Evolutionary conservation across 352 stramenopile species (phyloP), one percentile per base, ranked within the genome.

Genomic region (Phytophthora cajani): DNA sequence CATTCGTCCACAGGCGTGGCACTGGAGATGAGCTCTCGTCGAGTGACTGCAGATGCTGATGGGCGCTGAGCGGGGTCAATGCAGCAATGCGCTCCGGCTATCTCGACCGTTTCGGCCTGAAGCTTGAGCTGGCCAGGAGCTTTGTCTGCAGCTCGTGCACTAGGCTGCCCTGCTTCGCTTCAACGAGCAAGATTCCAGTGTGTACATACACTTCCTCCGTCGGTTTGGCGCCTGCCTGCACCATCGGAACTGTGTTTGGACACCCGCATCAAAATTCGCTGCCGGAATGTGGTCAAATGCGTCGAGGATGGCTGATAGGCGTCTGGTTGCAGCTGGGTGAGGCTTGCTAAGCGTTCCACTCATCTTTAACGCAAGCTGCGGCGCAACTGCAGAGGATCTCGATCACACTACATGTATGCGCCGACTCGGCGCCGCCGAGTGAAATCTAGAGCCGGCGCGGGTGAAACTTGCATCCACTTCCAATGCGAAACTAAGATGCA

Each of bases 1-100:
- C 30, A 36, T 72, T 72, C 64, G 64, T 72, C 64, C 49, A 72
- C 64, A 72, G 64, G 59, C 40, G 64, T 71, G 49, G 38, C 53
- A 69, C 62, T 36, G 11, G 62, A 25, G 64, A 71, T 71, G 64
- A 32, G 63, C 33, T 46, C 30, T 46, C 6, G 44, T 14, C 23
- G 16, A 50, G 46, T 57, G 53, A 58, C 23, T 64, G 33, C 42
- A 52, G 23, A 36, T 21, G 62, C 21, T 49, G 60, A 67, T 67
- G 60, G 42, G 33, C 53, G 32, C 30, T 69, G 62, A 58, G 42
- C 46, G 46, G 36, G 42, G 54, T 58, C 62, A 46, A 52, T 66
- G 56, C 47, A 66, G 23, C 56, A 65, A 60, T 60, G 23, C 64
- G 38, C 57, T 71, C 64, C 64, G 64, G 57, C 67, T 71, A 36